Conservation (phyloP, 192 early-diverging fungal genomes). For the Entomortierella parvispora region DNA sequence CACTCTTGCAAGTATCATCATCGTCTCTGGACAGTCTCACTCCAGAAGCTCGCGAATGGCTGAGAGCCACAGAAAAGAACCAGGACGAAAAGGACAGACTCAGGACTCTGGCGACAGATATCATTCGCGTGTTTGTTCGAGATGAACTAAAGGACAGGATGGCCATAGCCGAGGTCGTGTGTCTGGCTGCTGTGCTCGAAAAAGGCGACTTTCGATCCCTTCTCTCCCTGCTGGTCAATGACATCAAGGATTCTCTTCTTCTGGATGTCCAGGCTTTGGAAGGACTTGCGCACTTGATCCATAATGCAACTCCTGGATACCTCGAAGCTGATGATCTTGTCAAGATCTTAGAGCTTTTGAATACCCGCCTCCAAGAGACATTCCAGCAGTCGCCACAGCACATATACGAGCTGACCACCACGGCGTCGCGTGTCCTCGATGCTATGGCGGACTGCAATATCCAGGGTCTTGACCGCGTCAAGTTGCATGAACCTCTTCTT, state of each 20-base stretch:
- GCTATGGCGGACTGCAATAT: conserved; percentile 9
- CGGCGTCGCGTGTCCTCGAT: conserved; percentile 8
- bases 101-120: neutral
- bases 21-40: neutral
- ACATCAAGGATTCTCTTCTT: neutral
- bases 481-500: neutral
- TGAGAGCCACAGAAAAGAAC: neutral
- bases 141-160: neutral
- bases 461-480: conserved; percentile 7
- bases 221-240: too few species aligned
- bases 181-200: too few species aligned
- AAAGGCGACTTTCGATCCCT: too few species aligned
- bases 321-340: conserved; percentile 12
- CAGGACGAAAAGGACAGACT: neutral
- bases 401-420: neutral
- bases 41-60: neutral
- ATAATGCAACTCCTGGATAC: neutral
- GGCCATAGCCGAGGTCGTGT: neutral
- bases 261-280: conserved; percentile 1
- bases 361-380: neutral
- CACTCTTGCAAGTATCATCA: neutral
- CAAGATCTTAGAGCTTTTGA: conserved; percentile 7
- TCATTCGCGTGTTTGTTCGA: neutral
- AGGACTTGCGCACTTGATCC: conserved; percentile 9
- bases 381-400: conserved; percentile 2